Evolutionary conservation across 345 rosid genomes (phyloP).

Genomic region (Eucalyptus globulus): DNA sequence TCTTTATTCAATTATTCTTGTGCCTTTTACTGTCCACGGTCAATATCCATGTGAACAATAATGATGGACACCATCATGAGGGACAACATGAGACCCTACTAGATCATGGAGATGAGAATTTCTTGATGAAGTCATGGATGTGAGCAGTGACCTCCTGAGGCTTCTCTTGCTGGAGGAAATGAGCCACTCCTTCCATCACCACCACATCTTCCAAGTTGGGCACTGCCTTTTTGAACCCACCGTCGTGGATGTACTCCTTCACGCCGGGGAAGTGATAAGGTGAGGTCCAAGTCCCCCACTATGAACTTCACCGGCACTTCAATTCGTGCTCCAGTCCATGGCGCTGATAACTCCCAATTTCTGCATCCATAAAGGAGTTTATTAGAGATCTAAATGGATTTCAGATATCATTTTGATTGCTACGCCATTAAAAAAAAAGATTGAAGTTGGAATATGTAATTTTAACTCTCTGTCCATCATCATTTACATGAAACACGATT

Average conservation of each 20-base stretch:
- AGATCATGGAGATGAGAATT: neutral
- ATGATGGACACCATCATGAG: neutral
- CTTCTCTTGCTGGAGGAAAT: constrained; percentile 13
- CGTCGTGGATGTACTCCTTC: neutral
- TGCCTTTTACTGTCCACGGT: neutral
- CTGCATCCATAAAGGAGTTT: neutral
- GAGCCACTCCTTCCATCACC: constrained; percentile 17
- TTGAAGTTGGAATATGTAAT: neutral
- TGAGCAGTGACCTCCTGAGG: constrained; percentile 11
- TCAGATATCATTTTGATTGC: neutral
- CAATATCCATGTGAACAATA: neutral
- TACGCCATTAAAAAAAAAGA: neutral
- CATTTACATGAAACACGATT: neutral
- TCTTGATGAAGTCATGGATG: constrained; percentile 17
- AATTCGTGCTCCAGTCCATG: neutral
- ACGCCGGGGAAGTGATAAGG: constrained; percentile 2
- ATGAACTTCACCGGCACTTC: neutral
- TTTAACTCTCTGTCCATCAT: neutral
- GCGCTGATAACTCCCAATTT: neutral
- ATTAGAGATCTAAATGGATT: neutral
- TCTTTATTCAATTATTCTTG: neutral
- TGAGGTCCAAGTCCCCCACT: constrained; percentile 12
- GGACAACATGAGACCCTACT: neutral
- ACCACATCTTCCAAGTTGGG: constrained; percentile 11
- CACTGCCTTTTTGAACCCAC: neutral